Conservation (phyloP, 2,329 filamentous ascomycete genomes). For the Sclerotinia spermophila region DNA sequence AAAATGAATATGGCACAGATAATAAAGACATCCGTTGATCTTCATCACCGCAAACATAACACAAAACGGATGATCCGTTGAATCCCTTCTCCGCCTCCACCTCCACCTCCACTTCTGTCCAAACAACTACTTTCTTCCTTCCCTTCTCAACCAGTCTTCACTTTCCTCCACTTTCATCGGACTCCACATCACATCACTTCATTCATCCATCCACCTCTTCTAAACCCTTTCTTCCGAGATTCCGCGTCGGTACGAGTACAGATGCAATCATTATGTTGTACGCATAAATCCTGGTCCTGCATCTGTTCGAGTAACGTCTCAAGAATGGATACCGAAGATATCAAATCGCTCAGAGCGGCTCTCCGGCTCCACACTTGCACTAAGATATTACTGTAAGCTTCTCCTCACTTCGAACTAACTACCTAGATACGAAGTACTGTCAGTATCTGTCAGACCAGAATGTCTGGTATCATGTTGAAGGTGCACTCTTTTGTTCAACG, state of each 20-base stretch:
- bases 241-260: neutral
- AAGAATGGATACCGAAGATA: neutral
- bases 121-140: neutral
- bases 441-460: neutral
- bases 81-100: neutral
- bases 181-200: neutral
- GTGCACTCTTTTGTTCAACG: neutral
- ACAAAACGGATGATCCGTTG: neutral
- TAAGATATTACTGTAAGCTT: neutral
- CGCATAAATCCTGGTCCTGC: neutral
- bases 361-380: neutral
- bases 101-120: neutral
- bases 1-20: neutral
- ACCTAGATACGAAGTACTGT: neutral
- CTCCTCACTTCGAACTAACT: neutral
- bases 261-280: slow-evolving; percentile 2
- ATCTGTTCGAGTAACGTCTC: neutral
- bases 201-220: neutral
- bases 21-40: neutral
- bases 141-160: neutral
- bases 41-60: neutral
- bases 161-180: neutral
- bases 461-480: neutral
- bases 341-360: neutral
- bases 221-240: slow-evolving; percentile 1